A percentile compares a stretch with the other conserved stretches of the same genome.
phyloP scores from a whole-genome alignment of 495 filamentous ascomycete genomes.

The Penicillium herquei region DNA sequence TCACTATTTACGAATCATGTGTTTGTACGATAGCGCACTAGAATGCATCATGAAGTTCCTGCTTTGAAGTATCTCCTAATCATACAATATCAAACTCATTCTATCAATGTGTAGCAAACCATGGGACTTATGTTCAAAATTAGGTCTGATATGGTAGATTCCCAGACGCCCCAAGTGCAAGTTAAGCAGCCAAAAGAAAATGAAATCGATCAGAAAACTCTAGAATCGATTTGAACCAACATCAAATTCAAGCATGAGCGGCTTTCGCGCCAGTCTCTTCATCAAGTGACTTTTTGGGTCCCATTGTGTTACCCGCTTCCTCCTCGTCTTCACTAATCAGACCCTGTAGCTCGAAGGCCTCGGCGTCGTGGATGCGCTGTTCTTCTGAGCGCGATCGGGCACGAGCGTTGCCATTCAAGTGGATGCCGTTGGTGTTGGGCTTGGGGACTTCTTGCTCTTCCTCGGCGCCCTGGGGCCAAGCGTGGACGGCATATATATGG shows the following conservation, averaged over 20 bases:
- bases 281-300: slow-evolving; percentile 32
- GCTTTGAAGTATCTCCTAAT: neutral
- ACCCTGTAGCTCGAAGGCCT: slow-evolving; percentile 88
- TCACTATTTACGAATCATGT: slow-evolving; percentile 4
- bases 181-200: neutral
- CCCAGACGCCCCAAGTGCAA: slow-evolving; percentile 2
- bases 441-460: slow-evolving; percentile 20
- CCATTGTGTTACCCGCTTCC: slow-evolving; percentile 20
- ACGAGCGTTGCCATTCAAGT: slow-evolving; percentile 67
- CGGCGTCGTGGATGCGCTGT: slow-evolving; percentile 65
- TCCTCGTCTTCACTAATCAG: slow-evolving; percentile 75
- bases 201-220: neutral
- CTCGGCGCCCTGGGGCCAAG: slow-evolving; percentile 47
- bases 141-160: neutral
- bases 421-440: slow-evolving; percentile 19
- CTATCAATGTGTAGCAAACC: neutral
- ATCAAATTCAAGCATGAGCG: neutral
- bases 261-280: slow-evolving; percentile 40
- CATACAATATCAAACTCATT: neutral
- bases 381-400: slow-evolving; percentile 43
- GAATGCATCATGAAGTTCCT: neutral
- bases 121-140: slow-evolving; percentile 2
- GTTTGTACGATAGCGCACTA: slow-evolving; percentile 5
- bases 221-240: neutral
- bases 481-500: slow-evolving; percentile 70